These are phyloP conservation scores for Remersonia thermophila DNA, from an alignment of 2,329 filamentous ascomycete species.

Conservation along the genomic window DNA sequence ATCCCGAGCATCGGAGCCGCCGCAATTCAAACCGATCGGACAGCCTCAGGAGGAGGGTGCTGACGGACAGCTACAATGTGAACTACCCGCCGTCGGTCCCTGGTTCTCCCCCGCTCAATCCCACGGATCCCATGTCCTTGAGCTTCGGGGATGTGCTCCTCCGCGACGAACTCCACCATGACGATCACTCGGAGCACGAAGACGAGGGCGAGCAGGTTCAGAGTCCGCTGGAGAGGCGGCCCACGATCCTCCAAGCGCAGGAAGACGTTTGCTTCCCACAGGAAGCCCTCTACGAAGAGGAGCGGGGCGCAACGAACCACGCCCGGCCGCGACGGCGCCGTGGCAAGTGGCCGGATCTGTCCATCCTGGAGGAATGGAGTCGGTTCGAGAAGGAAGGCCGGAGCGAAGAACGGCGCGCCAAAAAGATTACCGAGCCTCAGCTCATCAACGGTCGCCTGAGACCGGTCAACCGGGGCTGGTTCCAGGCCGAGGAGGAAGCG, in stretches of 20 bases:
- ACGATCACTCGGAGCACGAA: too few species aligned
- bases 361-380: conserved; percentile 79
- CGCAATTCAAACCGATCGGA: conserved; percentile 42
- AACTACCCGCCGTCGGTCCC: conserved; percentile 60
- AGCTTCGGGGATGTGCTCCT: conserved; percentile 60
- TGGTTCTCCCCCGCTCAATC: conserved; percentile 43
- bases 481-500: conserved; percentile 73
- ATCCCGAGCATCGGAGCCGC: conserved; percentile 24
- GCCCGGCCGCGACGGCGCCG: conserved; percentile 42
- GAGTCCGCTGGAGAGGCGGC: conserved; percentile 34
- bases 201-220: too few species aligned
- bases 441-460: conserved; percentile 81
- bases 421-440: conserved; percentile 88
- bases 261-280: conserved; percentile 90
- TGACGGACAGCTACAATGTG: conserved; percentile 44
- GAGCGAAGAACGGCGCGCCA: conserved; percentile 69
- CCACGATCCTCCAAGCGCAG: conserved; percentile 54
- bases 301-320: conserved; percentile 27
- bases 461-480: conserved; percentile 71
- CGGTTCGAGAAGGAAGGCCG: conserved; percentile 79
- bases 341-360: conserved; percentile 74
- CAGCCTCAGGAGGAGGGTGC: conserved; percentile 26
- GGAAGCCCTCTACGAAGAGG: conserved; percentile 68
- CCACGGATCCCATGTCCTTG: conserved; percentile 38
- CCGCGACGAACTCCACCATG: conserved; percentile 44